Percentiles rank a stretch among this genome's conserved stretches.
phyloP scores from a whole-genome alignment of 2,329 filamentous ascomycete species.

The Pestalotiopsis fici region DNA sequence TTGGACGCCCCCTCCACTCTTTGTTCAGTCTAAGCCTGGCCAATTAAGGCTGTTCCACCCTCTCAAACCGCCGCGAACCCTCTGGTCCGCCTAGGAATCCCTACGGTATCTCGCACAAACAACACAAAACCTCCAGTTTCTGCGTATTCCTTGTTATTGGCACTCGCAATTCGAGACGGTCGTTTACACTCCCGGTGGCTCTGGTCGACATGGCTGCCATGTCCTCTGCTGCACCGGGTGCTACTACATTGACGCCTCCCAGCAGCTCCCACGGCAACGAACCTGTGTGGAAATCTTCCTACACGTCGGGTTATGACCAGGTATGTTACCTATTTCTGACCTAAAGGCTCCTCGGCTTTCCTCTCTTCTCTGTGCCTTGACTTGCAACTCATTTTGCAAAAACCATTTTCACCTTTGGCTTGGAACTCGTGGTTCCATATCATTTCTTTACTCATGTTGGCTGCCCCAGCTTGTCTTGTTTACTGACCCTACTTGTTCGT shows the following conservation, averaged over 20 bases:
- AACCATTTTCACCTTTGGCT: background rate
- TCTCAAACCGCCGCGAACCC: background rate
- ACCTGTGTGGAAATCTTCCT: conserved; percentile 40
- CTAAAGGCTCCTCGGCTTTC: background rate
- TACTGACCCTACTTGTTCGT: background rate
- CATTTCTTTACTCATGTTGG: background rate
- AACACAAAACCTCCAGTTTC: background rate
- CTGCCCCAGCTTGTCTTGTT: background rate
- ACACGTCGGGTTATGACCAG: conserved; percentile 23
- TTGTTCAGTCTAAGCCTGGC: background rate
- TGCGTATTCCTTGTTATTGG: background rate
- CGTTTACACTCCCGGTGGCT: conserved; percentile 17
- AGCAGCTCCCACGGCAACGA: conserved; percentile 50
- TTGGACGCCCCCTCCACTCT: background rate
- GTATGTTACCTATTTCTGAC: conserved; percentile 19
- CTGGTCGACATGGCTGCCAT: conserved; percentile 49
- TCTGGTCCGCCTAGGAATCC: background rate
- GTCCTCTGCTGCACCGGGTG: conserved; percentile 49
- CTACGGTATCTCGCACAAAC: background rate
- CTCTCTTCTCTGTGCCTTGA: background rate
- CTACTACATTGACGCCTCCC: conserved; percentile 49
- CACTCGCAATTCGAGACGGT: background rate
- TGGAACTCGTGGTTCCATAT: background rate
- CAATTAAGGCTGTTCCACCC: background rate
- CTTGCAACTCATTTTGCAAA: background rate